Evolutionary conservation across 75 land plant species (phyloP), one percentile per base, ranked within the genome.

Genomic region (Larix kaempferi): DNA sequence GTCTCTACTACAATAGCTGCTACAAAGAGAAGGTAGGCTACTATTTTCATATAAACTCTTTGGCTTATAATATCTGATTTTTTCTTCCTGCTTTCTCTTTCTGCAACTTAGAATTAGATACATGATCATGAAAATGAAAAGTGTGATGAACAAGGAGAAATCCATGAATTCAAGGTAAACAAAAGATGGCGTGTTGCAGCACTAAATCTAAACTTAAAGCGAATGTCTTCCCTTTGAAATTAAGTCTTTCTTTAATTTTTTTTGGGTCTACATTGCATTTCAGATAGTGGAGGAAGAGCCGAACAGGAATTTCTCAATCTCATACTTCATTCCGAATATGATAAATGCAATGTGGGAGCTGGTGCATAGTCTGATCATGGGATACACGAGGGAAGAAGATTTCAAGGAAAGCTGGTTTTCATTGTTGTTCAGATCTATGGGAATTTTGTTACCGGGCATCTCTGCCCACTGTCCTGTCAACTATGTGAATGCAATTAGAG

Each of bases 271-370:
- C 52, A 12, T 56, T 69, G 33, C 57, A 10, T 56, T 82, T 74
- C 79, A 92, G 95, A 80, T 74, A 21, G 54, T 92, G 85, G 56
- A 75, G 29, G 91, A 89, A 55, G 91, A 83, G 79, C 94, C 94
- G 22, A 82, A 90, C 82, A 84, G 75, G 49, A 92, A 92, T 55
- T 87, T 62, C 80, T 84, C 85, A 23, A 75, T 59, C 17, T 14
- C 77, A 41, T 78, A 81, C 76, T 21, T 79, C 52, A 26, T 84
- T 2, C 86, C 81, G 3, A 75, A 39, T 14, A 49, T 78, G 49
- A 52, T 80, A n/a, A 82, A 80, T 74, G 91, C 93, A 19, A 56
- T 85, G 6, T 90, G 89, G 85, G 94, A 92, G 49, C 78, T 89
- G 21, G 41, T 85, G 16, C 75, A 84, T 77, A 69, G 86, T 44